A percentile compares a stretch with the other conserved stretches of the same genome.
These are phyloP conservation scores for Themeda triandra DNA, from an alignment of 176 grass and related monocot species.

Conservation along the genomic window DNA sequence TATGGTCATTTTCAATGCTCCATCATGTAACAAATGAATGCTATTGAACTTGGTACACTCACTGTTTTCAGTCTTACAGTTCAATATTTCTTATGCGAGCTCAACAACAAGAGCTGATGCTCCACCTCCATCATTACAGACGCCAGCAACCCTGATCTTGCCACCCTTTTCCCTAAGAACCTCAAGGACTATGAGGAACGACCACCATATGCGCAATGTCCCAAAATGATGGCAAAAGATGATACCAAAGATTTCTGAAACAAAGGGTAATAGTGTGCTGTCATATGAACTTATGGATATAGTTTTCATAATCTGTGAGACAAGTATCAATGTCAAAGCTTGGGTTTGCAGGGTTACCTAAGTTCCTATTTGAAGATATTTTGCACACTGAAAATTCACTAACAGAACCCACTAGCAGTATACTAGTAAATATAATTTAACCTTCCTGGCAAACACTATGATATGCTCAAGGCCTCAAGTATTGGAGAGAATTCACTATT, in stretches of 20 bases:
- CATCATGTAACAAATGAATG: not conserved
- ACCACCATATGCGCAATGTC: not conserved
- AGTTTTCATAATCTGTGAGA: not conserved
- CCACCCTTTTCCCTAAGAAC: conserved; percentile 67
- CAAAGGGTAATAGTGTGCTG: not conserved
- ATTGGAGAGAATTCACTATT: not conserved
- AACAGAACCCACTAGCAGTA: not conserved
- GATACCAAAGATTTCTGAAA: not conserved
- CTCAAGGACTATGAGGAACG: conserved; percentile 27
- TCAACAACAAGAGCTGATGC: conserved; percentile 83
- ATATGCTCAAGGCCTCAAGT: not conserved
- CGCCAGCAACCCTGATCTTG: conserved; percentile 77
- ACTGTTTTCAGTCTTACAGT: not conserved
- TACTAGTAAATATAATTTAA: not conserved
- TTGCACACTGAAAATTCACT: not conserved
- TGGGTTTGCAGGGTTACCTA: not conserved
- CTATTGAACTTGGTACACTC: not conserved
- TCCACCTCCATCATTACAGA: conserved; percentile 91
- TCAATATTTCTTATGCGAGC: conserved; percentile 35
- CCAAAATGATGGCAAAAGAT: not conserved
- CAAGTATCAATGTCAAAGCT: not conserved
- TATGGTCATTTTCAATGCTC: not conserved
- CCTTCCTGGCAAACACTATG: not conserved
- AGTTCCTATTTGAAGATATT: not conserved
- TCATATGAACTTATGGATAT: not conserved